Percentiles rank a stretch among this genome's conserved stretches.
Conservation (phyloP, 306 rosid species). For the Begonia fuchsioides region DNA sequence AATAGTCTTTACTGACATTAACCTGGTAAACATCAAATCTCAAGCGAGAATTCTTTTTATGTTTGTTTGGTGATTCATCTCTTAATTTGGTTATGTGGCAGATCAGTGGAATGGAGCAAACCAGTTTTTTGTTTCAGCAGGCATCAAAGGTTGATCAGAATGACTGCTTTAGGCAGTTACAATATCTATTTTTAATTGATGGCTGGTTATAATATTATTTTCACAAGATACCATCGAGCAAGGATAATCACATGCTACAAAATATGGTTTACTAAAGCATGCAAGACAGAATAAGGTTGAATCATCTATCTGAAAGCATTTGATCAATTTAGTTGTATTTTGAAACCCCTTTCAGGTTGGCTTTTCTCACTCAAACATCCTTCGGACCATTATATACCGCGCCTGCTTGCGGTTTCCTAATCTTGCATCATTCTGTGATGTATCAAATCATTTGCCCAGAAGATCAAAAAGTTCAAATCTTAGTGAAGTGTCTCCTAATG, state of each 20-base stretch:
- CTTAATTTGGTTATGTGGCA: slow-evolving; percentile 21
- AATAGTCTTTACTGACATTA: slow-evolving; percentile 69
- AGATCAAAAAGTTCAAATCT: slow-evolving; percentile 21
- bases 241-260: not conserved
- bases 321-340: too few relatives aligned
- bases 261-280: not conserved
- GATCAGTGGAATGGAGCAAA: slow-evolving; percentile 99
- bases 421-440: slow-evolving; percentile 38
- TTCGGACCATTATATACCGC: slow-evolving; percentile 60
- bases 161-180: not conserved
- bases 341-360: slow-evolving; percentile 50
- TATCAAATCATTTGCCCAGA: slow-evolving; percentile 25
- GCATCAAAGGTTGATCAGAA: slow-evolving; percentile 66
- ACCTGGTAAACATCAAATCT: slow-evolving; percentile 39
- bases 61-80: slow-evolving; percentile 2
- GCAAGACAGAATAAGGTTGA: not conserved
- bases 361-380: slow-evolving; percentile 83
- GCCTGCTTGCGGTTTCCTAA: slow-evolving; percentile 71
- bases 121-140: slow-evolving; percentile 96
- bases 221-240: not conserved
- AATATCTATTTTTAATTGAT: not conserved
- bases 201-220: not conserved
- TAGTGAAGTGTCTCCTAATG: slow-evolving; percentile 22
- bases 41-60: slow-evolving; percentile 5
- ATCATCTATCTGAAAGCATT: too few relatives aligned